Evolutionary conservation across 345 rosid genomes (phyloP), one percentile per base, ranked within the genome.

Genomic region (Brassica nigra): DNA sequence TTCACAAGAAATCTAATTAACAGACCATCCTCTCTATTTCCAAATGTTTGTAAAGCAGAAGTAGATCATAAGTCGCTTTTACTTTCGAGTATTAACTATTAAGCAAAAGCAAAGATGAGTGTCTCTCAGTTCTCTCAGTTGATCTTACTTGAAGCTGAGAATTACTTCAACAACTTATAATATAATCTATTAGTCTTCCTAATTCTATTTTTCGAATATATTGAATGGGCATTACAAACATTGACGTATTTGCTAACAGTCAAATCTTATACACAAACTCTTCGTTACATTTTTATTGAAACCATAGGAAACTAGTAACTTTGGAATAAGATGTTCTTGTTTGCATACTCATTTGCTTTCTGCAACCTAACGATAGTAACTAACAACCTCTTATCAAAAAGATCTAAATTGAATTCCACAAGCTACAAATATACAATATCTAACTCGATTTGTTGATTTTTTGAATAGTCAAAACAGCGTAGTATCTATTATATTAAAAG

Each of bases 81-180:
- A 72, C 58, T 28, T 4, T 59, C 15, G 58, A 55, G 42, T 30
- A 63, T 44, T 44, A 44, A 49, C 63, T 30, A 63, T 44, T 44
- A 44, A 49, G 70, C 52, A 65, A 65, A 64, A 64, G 6, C 54
- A 18, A 20, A 33, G 39, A 33, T 0, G 14, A 64, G 34, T 28
- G 42, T 63, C 70, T 74, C 18, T 62, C 54, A 39, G 27, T 23
- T 23, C 27, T 23, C 27, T 39, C 12, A 29, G 62, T 74, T 49
- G 36, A 64, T 62, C 34, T 64, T 64, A 65, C 54, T 52, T 74
- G 34, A 65, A 52, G 71, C 42, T 30, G 63, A 66, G 27, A 47
- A 39, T 20, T 42, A 18, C 23, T 18, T 11, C 37, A 57, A 63
- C 77, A 6, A 30, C 37, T 15, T 18, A 49, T 20, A 16, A 49